Percentiles rank a stretch among this genome's conserved stretches.
Evolutionary conservation across 768 basidiomycete species (phyloP).

Genomic region (Leccinum aurantiacum): DNA sequence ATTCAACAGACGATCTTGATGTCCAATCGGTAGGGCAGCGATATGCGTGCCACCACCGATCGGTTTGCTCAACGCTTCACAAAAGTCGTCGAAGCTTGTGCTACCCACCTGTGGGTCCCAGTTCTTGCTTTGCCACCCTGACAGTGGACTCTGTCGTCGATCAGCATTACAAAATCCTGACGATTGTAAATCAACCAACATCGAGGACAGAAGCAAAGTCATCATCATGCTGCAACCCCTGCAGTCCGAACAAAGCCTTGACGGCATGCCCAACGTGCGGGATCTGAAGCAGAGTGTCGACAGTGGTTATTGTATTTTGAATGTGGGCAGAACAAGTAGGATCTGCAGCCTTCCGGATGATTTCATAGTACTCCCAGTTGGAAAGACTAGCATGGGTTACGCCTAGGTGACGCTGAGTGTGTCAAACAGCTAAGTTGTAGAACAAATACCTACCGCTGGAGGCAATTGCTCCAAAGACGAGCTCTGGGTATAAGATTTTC

Average conservation of each 20-base stretch:
- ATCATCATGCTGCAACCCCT: slow-evolving; percentile 63
- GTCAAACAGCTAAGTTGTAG: background rate
- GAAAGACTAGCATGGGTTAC: slow-evolving; percentile 83
- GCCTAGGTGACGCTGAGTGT: slow-evolving; percentile 37
- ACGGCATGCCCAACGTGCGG: slow-evolving; percentile 49
- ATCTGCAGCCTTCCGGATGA: slow-evolving; percentile 71
- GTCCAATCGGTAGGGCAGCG: slow-evolving; percentile 46
- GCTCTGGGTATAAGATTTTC: slow-evolving; percentile 80
- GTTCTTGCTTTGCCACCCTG: slow-evolving; percentile 78
- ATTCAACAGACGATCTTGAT: slow-evolving; percentile 47
- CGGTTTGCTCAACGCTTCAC: slow-evolving; percentile 51
- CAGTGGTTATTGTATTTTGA: slow-evolving; percentile 52
- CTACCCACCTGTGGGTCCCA: slow-evolving; percentile 80
- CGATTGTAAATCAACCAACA: slow-evolving; percentile 36
- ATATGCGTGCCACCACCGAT: slow-evolving; percentile 33
- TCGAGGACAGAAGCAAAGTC: slow-evolving; percentile 74
- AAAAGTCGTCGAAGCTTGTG: slow-evolving; percentile 67
- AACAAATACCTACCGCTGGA: slow-evolving; percentile 60
- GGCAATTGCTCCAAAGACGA: slow-evolving; percentile 89
- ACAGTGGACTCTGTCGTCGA: slow-evolving; percentile 52
- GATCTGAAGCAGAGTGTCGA: slow-evolving; percentile 60
- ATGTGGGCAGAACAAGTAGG: slow-evolving; percentile 59
- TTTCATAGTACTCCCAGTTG: slow-evolving; percentile 88
- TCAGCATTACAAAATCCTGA: slow-evolving; percentile 19
- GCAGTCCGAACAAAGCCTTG: slow-evolving; percentile 78